A percentile compares a stretch with the other conserved stretches of the same genome.
Evolutionary conservation across 306 rosid genomes (phyloP).

Genomic region (Vigna angularis): DNA sequence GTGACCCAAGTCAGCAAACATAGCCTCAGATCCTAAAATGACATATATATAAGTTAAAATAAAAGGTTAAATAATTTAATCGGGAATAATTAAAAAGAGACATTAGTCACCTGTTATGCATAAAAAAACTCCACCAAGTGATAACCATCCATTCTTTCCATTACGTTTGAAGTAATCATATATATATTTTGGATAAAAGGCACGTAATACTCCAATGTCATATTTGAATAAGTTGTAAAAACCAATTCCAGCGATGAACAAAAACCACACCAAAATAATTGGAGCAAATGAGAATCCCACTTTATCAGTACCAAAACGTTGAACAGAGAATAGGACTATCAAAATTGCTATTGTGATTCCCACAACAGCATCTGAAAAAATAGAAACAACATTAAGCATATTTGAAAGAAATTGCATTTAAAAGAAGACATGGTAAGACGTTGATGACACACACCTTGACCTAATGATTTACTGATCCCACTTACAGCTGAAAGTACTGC

Average conservation of each 20-base stretch:
- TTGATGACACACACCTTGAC: constrained; percentile 53
- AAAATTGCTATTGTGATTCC: constrained; percentile 52
- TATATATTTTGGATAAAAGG: constrained; percentile 58
- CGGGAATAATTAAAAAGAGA: background rate
- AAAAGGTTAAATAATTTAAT: constrained; percentile 15
- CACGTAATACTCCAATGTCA: constrained; percentile 51
- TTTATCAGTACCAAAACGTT: constrained; percentile 60
- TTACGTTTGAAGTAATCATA: constrained; percentile 56
- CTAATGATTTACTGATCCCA: constrained; percentile 67
- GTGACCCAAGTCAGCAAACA: constrained; percentile 97
- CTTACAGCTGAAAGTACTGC: constrained; percentile 83
- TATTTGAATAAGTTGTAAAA: constrained; percentile 53
- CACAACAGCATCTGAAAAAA: constrained; percentile 45
- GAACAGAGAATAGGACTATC: constrained; percentile 38
- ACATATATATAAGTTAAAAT: background rate
- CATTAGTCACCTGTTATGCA: constrained; percentile 48
- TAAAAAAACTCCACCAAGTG: constrained; percentile 59
- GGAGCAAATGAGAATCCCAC: constrained; percentile 57
- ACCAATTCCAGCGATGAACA: constrained; percentile 53
- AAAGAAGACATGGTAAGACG: too few relatives aligned
- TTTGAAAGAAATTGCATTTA: too few relatives aligned
- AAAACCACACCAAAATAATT: constrained; percentile 46
- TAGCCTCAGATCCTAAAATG: constrained; percentile 77
- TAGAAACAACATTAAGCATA: background rate
- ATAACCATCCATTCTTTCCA: constrained; percentile 56